Conservation (phyloP, 495 filamentous ascomycete species). For the Tuber umbilicatum region DNA sequence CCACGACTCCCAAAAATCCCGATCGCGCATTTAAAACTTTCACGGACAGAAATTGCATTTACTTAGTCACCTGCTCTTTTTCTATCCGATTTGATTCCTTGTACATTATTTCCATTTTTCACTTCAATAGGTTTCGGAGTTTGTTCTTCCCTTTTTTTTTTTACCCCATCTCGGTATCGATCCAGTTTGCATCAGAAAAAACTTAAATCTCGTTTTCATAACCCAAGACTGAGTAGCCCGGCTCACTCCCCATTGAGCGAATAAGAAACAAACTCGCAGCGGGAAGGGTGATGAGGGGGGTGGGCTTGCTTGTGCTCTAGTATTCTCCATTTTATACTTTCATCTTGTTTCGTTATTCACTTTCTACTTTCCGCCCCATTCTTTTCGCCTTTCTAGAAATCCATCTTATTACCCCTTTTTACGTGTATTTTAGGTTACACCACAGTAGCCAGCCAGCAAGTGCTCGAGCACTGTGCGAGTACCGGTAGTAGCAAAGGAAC, state of each 20-base stretch:
- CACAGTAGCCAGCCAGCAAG: neutral
- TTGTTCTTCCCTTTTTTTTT: neutral
- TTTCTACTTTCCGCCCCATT: neutral
- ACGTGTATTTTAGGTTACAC: neutral
- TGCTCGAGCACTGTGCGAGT: neutral
- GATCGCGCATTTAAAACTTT: constrained; percentile 19
- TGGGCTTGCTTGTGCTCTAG: neutral
- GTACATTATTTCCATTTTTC: neutral
- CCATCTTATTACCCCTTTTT: neutral
- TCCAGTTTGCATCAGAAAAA: neutral
- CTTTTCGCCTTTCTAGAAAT: neutral
- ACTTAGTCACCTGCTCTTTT: neutral
- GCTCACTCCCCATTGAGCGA: neutral
- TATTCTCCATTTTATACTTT: neutral
- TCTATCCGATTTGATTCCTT: neutral
- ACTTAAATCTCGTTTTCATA: neutral
- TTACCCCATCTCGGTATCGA: neutral
- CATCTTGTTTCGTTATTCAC: neutral
- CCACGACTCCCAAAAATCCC: constrained; percentile 34
- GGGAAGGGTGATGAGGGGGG: neutral
- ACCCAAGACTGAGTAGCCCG: neutral
- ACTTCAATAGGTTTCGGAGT: neutral
- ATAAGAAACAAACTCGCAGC: neutral
- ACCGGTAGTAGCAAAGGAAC: neutral
- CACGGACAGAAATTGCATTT: neutral